Conservation (phyloP, 2,329 filamentous ascomycete species). For the Cytospora paraplurivora region DNA sequence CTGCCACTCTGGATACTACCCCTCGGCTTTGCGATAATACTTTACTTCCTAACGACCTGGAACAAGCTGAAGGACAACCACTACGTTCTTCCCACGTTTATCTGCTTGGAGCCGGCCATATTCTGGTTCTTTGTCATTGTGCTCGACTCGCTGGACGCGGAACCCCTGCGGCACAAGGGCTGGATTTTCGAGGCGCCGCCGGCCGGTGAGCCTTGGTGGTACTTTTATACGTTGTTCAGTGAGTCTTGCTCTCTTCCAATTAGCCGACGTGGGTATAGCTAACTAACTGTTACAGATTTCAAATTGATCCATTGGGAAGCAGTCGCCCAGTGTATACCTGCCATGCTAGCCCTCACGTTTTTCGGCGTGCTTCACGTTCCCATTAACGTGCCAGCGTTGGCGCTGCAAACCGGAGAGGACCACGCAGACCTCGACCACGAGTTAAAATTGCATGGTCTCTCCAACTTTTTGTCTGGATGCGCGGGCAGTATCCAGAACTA, state of each 20-base stretch:
- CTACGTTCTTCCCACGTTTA: constrained; percentile 77
- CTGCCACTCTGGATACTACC: constrained; percentile 83
- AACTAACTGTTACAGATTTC: constrained; percentile 61
- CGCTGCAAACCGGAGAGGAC: constrained; percentile 87
- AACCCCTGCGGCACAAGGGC: constrained; percentile 68
- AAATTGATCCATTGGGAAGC: constrained; percentile 80
- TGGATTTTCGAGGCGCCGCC: constrained; percentile 93
- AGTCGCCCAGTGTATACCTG: constrained; percentile 80
- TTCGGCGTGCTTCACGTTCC: constrained; percentile 97
- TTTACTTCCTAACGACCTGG: constrained; percentile 53
- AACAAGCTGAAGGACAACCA: constrained; percentile 80
- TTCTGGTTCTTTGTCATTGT: constrained; percentile 79
- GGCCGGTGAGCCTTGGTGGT: constrained; percentile 89
- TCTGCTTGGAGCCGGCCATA: constrained; percentile 72
- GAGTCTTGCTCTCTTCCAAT: constrained; percentile 42
- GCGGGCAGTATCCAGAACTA: constrained; percentile 94
- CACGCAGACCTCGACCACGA: constrained; percentile 90
- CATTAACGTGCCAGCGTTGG: constrained; percentile 94
- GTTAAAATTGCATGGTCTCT: constrained; percentile 87
- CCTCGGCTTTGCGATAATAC: constrained; percentile 70
- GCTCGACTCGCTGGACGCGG: constrained; percentile 67
- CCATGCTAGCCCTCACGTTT: constrained; percentile 96
- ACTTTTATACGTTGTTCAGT: constrained; percentile 96
- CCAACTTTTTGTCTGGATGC: constrained; percentile 86
- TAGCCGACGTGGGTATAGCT: constrained; percentile 26